These are phyloP conservation scores for Fusarium floridanum DNA, from an alignment of 2,329 filamentous ascomycete species.

Conservation along the genomic window DNA sequence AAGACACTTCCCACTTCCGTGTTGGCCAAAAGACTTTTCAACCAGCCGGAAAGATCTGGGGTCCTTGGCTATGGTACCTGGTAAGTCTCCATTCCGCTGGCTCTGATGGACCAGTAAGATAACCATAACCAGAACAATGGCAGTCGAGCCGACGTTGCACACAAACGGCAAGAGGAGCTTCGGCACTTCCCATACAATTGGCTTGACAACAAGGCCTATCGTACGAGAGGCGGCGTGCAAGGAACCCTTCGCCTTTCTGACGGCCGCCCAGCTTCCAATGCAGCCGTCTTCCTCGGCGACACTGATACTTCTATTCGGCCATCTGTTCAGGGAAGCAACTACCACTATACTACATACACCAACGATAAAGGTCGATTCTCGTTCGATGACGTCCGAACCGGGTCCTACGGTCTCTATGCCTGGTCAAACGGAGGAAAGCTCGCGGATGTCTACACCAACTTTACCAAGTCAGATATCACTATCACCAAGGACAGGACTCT, in stretches of 20 bases:
- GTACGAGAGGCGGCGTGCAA: conserved; percentile 15
- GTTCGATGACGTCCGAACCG: conserved; percentile 18
- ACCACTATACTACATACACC: conserved; percentile 26
- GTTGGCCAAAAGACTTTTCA: conserved; percentile 15
- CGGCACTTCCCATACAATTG: conserved; percentile 24
- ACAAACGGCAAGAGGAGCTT: conserved; percentile 12
- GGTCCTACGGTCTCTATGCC: conserved; percentile 19
- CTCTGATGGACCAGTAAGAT: background rate
- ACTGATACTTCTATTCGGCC: conserved; percentile 12
- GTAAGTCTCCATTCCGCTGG: background rate
- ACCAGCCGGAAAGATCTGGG: conserved; percentile 23
- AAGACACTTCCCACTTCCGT: conserved; percentile 28
- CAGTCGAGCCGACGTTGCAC: conserved; percentile 9
- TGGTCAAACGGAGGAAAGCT: conserved; percentile 26
- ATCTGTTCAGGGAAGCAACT: conserved; percentile 39
- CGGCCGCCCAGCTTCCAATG: conserved; percentile 18
- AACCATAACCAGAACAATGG: conserved; percentile 17
- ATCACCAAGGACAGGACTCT: conserved; percentile 22
- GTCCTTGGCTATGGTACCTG: conserved; percentile 28
- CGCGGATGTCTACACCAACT: conserved; percentile 28
- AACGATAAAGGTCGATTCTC: conserved; percentile 25
- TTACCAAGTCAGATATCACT: conserved; percentile 15
- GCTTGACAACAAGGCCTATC: conserved; percentile 16
- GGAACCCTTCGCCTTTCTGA: conserved; percentile 25
- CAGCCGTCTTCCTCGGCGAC: conserved; percentile 22